Evolutionary conservation across 2,329 filamentous ascomycete species (phyloP).

Genomic region (Botrytis medusae): DNA sequence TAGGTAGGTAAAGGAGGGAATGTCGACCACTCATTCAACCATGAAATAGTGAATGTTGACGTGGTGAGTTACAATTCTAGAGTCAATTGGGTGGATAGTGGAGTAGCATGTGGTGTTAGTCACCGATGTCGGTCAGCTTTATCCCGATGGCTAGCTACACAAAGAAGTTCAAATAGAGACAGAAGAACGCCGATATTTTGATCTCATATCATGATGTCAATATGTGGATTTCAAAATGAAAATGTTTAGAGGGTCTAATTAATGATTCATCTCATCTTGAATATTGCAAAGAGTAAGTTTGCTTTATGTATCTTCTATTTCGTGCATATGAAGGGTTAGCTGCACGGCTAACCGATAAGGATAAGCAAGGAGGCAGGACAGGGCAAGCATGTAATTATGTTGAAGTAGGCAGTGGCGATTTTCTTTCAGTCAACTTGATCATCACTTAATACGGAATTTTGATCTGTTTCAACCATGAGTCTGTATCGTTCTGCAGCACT

Average conservation of each 20-base stretch:
- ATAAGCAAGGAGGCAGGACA: neutral
- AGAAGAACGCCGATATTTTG: neutral
- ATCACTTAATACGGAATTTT: neutral
- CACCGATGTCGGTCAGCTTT: neutral
- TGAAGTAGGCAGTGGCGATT: conserved; percentile 24
- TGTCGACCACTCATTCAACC: no score
- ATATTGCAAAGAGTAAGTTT: neutral
- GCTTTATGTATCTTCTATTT: neutral
- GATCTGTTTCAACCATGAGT: conserved; percentile 31
- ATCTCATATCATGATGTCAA: no score
- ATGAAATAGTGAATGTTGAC: neutral
- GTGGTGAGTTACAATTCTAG: neutral
- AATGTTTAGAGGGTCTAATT: neutral
- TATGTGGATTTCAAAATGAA: no score
- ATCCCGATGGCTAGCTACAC: neutral
- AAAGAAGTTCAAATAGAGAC: neutral
- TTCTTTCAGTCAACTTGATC: neutral
- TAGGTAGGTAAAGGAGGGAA: neutral
- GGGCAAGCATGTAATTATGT: neutral
- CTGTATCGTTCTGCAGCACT: conserved; percentile 37
- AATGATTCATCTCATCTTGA: neutral
- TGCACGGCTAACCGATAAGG: neutral
- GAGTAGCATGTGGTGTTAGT: neutral
- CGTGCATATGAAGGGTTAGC: neutral
- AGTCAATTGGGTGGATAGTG: neutral